These are phyloP conservation scores for Chlamydomonas sp. DNA, from an alignment of 139 green algal species.

Conservation along the genomic window DNA sequence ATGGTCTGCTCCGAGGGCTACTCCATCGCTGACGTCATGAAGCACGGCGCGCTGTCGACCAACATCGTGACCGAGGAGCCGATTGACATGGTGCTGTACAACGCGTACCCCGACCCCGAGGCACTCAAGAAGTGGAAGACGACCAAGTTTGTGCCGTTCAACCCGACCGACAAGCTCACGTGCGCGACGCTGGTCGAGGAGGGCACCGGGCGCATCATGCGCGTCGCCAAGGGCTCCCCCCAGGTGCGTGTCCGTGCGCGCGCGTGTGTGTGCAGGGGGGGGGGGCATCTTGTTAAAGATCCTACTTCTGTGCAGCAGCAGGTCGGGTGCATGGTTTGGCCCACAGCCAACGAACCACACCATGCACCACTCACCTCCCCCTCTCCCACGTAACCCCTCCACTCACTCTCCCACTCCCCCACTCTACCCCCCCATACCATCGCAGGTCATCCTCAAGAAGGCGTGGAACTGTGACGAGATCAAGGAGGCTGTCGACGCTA, in stretches of 20 bases:
- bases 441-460: slow-evolving; percentile 63
- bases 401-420: not conserved
- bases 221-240: slow-evolving; percentile 75
- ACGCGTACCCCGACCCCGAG: slow-evolving; percentile 46
- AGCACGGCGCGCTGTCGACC: slow-evolving; percentile 54
- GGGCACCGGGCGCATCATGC: slow-evolving; percentile 37
- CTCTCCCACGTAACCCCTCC: not conserved
- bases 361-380: not conserved
- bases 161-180: slow-evolving; percentile 80
- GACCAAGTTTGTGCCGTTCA: slow-evolving; percentile 77
- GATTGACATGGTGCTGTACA: slow-evolving; percentile 72
- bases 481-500: slow-evolving; percentile 41
- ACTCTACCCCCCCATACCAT: no score
- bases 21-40: slow-evolving; percentile 39
- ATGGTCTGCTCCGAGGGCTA: slow-evolving; percentile 16
- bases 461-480: slow-evolving; percentile 50
- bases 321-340: slow-evolving; percentile 2
- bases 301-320: no score
- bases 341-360: not conserved
- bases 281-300: no score
- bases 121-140: slow-evolving; percentile 34
- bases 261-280: no score
- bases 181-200: slow-evolving; percentile 45
- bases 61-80: slow-evolving; percentile 69
- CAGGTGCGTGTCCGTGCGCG: slow-evolving; percentile 47